Percentiles rank a stretch among this genome's conserved stretches.
Conservation (phyloP, 495 filamentous ascomycete species). For the Hypoxylon perforatum region DNA sequence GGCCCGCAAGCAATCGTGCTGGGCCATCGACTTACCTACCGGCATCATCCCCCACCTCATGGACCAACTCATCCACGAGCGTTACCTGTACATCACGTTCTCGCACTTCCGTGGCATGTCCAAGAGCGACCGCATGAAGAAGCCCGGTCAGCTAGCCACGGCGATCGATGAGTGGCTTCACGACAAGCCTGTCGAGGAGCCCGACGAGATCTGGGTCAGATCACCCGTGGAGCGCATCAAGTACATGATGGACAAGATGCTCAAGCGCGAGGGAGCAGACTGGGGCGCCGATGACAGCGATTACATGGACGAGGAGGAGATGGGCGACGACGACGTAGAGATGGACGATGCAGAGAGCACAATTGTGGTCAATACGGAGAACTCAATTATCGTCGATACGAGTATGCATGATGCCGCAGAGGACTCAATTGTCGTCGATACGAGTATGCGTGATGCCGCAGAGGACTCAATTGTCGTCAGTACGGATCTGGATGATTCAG, state of each 20-base stretch:
- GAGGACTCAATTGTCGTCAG: too few species aligned
- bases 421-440: too few species aligned
- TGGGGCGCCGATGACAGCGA: not conserved
- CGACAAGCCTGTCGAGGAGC: not conserved
- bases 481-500: too few species aligned
- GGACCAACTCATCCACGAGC: conserved; percentile 5
- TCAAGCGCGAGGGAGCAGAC: not conserved
- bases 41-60: conserved; percentile 8
- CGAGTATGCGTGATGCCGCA: too few species aligned
- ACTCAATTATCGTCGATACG: too few species aligned
- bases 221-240: not conserved
- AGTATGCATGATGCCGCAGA: too few species aligned
- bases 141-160: not conserved
- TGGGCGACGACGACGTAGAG: too few species aligned
- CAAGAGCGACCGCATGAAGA: not conserved
- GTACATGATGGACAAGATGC: not conserved
- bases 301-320: too few species aligned
- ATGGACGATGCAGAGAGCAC: too few species aligned
- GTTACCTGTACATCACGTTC: conserved; percentile 7
- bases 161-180: conserved; percentile 16
- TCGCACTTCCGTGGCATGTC: conserved; percentile 2
- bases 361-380: too few species aligned
- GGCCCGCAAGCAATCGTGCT: not conserved
- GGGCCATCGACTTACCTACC: conserved; percentile 2
- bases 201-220: not conserved